Conservation (phyloP, 2,329 filamentous ascomycete species). For the Penicillium hesseltinei region DNA sequence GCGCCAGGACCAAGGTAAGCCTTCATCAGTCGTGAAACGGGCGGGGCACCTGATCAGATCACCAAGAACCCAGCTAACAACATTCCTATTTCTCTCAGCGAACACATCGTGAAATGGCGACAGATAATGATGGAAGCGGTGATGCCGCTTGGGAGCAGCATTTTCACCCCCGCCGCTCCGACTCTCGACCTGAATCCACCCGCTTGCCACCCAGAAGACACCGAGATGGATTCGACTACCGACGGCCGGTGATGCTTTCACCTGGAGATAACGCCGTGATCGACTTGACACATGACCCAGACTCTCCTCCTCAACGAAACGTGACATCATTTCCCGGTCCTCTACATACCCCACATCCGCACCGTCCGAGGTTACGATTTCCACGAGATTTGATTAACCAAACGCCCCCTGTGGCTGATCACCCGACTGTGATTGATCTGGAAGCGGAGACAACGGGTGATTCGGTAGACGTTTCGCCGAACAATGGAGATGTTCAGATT, state of each 20-base stretch:
- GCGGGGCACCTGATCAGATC: conserved; percentile 25
- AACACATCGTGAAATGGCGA: conserved; percentile 38
- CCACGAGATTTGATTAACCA: conserved; percentile 34
- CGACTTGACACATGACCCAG: conserved; percentile 48
- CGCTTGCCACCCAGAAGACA: conserved; percentile 35
- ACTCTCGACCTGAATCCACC: conserved; percentile 19
- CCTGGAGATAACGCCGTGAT: conserved; percentile 39
- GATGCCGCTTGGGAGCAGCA: conserved; percentile 28
- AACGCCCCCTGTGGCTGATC: not conserved
- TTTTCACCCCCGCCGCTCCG: conserved; percentile 27
- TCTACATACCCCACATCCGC: conserved; percentile 5
- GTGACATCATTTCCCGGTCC: not conserved
- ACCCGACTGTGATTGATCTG: conserved; percentile 37
- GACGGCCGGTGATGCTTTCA: conserved; percentile 49
- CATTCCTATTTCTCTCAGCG: conserved; percentile 26
- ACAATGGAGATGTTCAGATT: conserved; percentile 53
- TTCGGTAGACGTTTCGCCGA: conserved; percentile 21
- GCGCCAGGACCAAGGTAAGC: conserved; percentile 41
- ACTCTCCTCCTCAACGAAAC: conserved; percentile 31
- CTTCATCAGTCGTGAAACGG: conserved; percentile 14
- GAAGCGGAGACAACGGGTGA: conserved; percentile 34
- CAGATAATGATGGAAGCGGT: conserved; percentile 27
- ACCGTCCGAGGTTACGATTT: conserved; percentile 27
- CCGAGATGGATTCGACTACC: conserved; percentile 57
- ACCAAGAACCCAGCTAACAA: conserved; percentile 17